Conservation (phyloP, 257 asterid species). For the Lavandula angustifolia region DNA sequence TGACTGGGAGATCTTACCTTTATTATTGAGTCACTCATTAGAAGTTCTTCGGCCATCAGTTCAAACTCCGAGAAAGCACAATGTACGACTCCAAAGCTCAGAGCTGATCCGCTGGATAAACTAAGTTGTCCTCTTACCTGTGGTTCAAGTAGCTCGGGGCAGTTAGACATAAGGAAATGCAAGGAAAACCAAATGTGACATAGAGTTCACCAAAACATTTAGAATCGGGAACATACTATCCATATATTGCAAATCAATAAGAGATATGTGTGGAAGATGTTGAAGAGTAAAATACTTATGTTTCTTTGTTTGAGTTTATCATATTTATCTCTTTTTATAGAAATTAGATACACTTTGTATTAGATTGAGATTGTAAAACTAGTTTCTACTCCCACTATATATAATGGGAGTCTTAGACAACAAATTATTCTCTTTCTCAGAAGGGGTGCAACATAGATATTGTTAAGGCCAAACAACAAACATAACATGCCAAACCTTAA, state of each 20-base stretch:
- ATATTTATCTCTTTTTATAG: too few species aligned
- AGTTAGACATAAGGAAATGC: slow-evolving; percentile 26
- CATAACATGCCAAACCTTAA: slow-evolving; percentile 3
- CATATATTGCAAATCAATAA: slow-evolving; percentile 6
- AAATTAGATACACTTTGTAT: too few species aligned
- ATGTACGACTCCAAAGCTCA: slow-evolving; percentile 77
- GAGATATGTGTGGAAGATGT: slow-evolving; percentile 6
- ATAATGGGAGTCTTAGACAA: too few species aligned
- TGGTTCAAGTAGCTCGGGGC: slow-evolving; percentile 20
- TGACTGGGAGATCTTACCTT: slow-evolving; percentile 51
- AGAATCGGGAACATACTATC: slow-evolving; percentile 14
- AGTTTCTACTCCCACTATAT: too few species aligned
- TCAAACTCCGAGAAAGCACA: slow-evolving; percentile 78
- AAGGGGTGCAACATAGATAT: neutral
- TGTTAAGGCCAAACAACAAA: slow-evolving; percentile 10
- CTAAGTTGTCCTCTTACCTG: slow-evolving; percentile 91
- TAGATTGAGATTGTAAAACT: too few species aligned
- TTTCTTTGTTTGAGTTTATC: too few species aligned
- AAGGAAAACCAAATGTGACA: slow-evolving; percentile 5
- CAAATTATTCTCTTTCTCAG: too few species aligned
- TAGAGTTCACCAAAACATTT: slow-evolving; percentile 23
- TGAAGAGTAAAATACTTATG: too few species aligned
- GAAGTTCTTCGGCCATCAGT: slow-evolving; percentile 88
- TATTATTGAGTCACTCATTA: slow-evolving; percentile 84
- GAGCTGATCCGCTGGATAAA: slow-evolving; percentile 71